Percentiles rank a stretch among this genome's conserved stretches.
Conservation (phyloP, 1,284 basidiomycete species). For the Papiliotrema flavescens region DNA sequence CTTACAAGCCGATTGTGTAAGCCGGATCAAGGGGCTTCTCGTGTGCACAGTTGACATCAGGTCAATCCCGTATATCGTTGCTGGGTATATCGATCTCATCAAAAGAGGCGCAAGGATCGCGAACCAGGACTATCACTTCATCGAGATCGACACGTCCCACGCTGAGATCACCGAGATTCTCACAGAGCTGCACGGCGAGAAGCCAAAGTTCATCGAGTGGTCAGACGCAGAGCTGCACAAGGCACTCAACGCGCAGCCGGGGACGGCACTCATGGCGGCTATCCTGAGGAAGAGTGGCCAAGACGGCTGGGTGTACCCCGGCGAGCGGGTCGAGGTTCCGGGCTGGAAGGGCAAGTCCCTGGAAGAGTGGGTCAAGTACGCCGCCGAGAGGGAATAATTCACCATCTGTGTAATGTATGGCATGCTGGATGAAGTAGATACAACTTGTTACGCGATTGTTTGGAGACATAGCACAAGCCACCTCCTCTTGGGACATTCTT, state of each 20-base stretch:
- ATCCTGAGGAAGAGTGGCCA: background rate
- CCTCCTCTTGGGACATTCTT: too few relatives aligned
- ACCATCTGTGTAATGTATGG: too few relatives aligned
- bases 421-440: background rate
- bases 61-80: background rate
- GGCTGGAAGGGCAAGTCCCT: background rate
- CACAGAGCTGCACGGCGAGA: slow-evolving; percentile 1
- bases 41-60: background rate
- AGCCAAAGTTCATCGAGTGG: background rate
- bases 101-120: background rate
- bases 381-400: too few relatives aligned
- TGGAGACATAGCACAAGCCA: too few relatives aligned
- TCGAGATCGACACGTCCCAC: background rate
- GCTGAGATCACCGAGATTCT: background rate
- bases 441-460: too few relatives aligned
- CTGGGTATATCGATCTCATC: background rate
- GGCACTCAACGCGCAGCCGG: background rate
- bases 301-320: background rate
- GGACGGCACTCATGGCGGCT: background rate
- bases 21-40: background rate
- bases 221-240: background rate
- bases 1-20: background rate
- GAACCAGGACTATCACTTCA: background rate
- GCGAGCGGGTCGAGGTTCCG: background rate
- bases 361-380: background rate